These are phyloP conservation scores for Nematocida major DNA, from an alignment of 371 early-diverging fungal species.

Conservation along the genomic window DNA sequence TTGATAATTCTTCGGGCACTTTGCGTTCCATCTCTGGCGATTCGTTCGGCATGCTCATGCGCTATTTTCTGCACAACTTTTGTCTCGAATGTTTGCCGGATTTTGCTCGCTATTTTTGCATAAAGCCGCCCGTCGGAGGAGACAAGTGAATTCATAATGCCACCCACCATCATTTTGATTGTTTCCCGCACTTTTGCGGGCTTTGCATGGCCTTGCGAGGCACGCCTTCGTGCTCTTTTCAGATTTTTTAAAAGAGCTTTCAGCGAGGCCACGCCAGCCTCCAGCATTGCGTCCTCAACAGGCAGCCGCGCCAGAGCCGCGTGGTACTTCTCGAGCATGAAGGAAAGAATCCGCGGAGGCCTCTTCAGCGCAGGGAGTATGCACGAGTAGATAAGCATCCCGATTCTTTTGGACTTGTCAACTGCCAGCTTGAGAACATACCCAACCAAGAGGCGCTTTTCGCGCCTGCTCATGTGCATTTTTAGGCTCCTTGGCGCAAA, in stretches of 20 bases:
- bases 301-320: background rate
- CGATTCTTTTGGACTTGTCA: conserved; percentile 34
- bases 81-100: background rate
- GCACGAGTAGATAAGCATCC: background rate
- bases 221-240: background rate
- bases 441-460: background rate
- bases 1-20: background rate
- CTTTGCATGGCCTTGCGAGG: background rate
- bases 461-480: background rate
- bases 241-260: background rate
- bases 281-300: background rate
- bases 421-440: conserved; percentile 5
- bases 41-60: background rate
- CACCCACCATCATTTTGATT: background rate
- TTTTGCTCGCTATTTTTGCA: background rate
- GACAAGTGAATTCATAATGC: conserved; percentile 13
- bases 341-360: background rate
- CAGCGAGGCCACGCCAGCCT: background rate
- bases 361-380: conserved; percentile 13
- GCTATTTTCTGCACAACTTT: background rate
- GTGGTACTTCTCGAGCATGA: background rate
- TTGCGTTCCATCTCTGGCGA: background rate
- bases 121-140: conserved; percentile 18
- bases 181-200: background rate
- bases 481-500: background rate